Evolutionary conservation across 2,329 filamentous ascomycete species (phyloP).

Genomic region (Elsinoe arachidis): DNA sequence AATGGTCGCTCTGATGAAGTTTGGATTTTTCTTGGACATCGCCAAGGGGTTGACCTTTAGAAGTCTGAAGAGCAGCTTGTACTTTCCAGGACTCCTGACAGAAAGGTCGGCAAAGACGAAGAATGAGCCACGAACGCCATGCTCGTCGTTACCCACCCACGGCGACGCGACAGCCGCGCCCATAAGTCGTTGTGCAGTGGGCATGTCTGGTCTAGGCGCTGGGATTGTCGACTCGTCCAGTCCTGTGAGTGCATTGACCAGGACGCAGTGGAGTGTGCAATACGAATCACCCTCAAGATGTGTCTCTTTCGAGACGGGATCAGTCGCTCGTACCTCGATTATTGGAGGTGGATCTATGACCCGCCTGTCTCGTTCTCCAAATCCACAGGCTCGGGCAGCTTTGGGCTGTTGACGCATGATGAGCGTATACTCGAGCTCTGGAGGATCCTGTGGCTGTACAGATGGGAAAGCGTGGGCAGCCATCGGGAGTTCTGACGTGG

Average conservation of each 20-base stretch:
- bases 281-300: slow-evolving; percentile 40
- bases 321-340: slow-evolving; percentile 51
- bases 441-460: slow-evolving; percentile 15
- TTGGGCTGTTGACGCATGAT: slow-evolving; percentile 67
- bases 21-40: slow-evolving; percentile 45
- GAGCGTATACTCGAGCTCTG: slow-evolving; percentile 39
- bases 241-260: slow-evolving; percentile 61
- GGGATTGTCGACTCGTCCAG: slow-evolving; percentile 55
- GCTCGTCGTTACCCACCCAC: slow-evolving; percentile 67
- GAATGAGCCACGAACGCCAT: slow-evolving; percentile 66
- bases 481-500: slow-evolving; percentile 27
- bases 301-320: slow-evolving; percentile 49
- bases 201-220: slow-evolving; percentile 43
- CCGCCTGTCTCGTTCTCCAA: slow-evolving; percentile 70
- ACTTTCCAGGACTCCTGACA: slow-evolving; percentile 67
- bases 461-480: slow-evolving; percentile 22
- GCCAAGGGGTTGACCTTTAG: slow-evolving; percentile 59
- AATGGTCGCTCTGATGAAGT: slow-evolving; percentile 42
- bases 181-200: slow-evolving; percentile 68
- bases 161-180: slow-evolving; percentile 69
- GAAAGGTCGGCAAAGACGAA: slow-evolving; percentile 80
- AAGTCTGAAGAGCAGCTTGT: slow-evolving; percentile 64
- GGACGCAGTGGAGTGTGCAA: slow-evolving; percentile 58
- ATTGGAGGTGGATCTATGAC: slow-evolving; percentile 81
- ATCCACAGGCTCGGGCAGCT: slow-evolving; percentile 71